Evolutionary conservation across 768 basidiomycete genomes (phyloP).

Genomic region (Panus rudis): DNA sequence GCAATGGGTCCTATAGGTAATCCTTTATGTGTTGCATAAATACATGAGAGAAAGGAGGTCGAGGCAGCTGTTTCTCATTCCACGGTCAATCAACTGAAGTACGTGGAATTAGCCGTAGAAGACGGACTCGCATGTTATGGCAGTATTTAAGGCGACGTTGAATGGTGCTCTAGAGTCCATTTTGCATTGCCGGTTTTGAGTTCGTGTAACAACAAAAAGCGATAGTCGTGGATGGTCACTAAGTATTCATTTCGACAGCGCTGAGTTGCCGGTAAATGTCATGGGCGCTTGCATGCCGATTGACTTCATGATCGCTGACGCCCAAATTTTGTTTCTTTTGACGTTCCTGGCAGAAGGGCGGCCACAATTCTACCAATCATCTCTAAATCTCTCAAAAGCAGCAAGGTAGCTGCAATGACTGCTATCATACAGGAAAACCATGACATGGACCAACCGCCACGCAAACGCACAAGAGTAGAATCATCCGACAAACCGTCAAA

Average conservation of each 20-base stretch:
- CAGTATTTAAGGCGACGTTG: constrained; percentile 51
- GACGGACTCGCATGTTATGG: constrained; percentile 79
- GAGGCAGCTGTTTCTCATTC: too few species aligned
- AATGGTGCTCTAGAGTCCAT: constrained; percentile 27
- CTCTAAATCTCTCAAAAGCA: too few species aligned
- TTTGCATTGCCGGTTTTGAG: too few species aligned
- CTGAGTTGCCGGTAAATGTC: too few species aligned
- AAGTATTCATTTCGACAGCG: too few species aligned
- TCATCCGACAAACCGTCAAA: constrained; percentile 5
- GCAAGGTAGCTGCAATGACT: constrained; percentile 8
- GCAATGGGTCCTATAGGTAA: constrained; percentile 43
- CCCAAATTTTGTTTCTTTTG: too few species aligned
- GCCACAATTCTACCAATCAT: too few species aligned
- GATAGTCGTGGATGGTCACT: too few species aligned
- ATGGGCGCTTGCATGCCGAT: too few species aligned
- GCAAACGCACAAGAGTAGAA: constrained; percentile 9
- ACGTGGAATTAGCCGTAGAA: constrained; percentile 19
- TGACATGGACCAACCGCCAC: constrained; percentile 7
- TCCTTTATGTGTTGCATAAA: constrained; percentile 41
- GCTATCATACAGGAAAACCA: constrained; percentile 6
- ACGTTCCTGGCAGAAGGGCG: too few species aligned
- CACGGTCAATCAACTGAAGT: constrained; percentile 21
- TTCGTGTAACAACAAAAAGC: too few species aligned
- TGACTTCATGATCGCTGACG: too few species aligned
- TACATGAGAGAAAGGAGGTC: constrained; percentile 43